Evolutionary conservation across 768 basidiomycete genomes (phyloP).

Genomic region (Leccinum incarnatum): DNA sequence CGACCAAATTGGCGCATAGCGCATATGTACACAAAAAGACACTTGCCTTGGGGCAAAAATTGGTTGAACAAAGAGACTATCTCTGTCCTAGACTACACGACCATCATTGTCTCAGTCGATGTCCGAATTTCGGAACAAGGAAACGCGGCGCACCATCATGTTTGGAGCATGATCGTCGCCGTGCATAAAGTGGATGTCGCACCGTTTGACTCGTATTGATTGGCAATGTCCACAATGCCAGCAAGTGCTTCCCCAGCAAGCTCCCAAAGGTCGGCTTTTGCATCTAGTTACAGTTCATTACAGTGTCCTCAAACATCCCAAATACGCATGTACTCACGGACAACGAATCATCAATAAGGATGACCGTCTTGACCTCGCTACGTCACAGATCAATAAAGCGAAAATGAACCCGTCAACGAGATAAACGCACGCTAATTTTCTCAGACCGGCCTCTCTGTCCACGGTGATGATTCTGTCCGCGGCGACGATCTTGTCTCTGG

Average conservation of each 20-base stretch:
- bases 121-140: neutral
- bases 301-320: too few species aligned
- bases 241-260: conserved; percentile 42
- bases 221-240: conserved; percentile 38
- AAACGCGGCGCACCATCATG: conserved; percentile 17
- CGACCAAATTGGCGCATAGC: neutral
- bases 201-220: conserved; percentile 36
- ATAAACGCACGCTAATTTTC: conserved; percentile 26
- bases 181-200: conserved; percentile 45
- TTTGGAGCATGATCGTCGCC: conserved; percentile 26
- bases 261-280: conserved; percentile 38
- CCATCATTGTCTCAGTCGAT: neutral
- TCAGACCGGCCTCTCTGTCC: conserved; percentile 19
- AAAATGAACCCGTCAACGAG: neutral
- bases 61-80: conserved; percentile 26
- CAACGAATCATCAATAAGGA: conserved; percentile 40
- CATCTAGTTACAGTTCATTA: conserved; percentile 30
- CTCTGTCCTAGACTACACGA: conserved; percentile 19
- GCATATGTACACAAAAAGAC: neutral
- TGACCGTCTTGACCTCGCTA: conserved; percentile 41
- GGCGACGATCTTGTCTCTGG: too few species aligned
- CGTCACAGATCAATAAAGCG: conserved; percentile 1
- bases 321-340: conserved; percentile 25
- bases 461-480: too few species aligned
- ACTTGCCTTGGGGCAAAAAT: conserved; percentile 22